Evolutionary conservation across 257 asterid genomes (phyloP).

Genomic region (Leonotis leonurus): DNA sequence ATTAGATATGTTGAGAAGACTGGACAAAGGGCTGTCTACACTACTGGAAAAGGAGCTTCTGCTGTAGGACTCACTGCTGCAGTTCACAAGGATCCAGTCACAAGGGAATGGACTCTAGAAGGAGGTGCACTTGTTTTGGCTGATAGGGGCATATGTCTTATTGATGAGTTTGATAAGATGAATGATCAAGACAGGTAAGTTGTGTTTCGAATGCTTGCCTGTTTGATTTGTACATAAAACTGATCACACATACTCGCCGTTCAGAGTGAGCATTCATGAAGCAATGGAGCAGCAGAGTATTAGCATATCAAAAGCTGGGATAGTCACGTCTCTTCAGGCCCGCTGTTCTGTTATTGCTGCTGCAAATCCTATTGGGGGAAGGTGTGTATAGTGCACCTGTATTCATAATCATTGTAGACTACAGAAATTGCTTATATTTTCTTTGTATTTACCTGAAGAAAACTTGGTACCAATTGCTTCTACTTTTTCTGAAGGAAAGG

Average conservation of each 20-base stretch:
- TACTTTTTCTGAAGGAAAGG: neutral
- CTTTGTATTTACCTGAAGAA: neutral
- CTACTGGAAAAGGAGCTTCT: conserved; percentile 99
- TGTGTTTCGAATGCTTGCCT: neutral
- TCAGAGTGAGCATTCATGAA: conserved; percentile 97
- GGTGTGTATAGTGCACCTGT: conserved; percentile 35
- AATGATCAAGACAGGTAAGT: conserved; percentile 92
- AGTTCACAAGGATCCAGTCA: conserved; percentile 97
- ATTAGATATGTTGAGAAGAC: conserved; percentile 89
- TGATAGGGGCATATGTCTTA: conserved; percentile 98
- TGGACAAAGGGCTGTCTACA: conserved; percentile 93
- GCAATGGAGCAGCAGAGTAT: conserved; percentile 99
- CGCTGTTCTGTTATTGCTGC: conserved; percentile 99
- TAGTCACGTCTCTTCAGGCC: conserved; percentile 96
- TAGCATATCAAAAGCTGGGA: conserved; percentile 98
- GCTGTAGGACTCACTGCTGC: conserved; percentile 99
- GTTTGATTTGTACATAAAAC: conserved; percentile 2
- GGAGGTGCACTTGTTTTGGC: conserved; percentile 99
- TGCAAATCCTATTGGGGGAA: conserved; percentile 98
- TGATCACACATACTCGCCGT: conserved; percentile 17
- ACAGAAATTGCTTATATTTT: neutral
- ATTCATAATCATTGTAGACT: neutral
- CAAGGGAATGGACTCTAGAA: conserved; percentile 98
- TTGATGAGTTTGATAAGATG: conserved; percentile 98
- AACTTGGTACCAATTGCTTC: neutral